A percentile compares a stretch with the other conserved stretches of the same genome.
Evolutionary conservation across 2,329 filamentous ascomycete genomes (phyloP).

Genomic region (Coleophoma eucalyptorum): DNA sequence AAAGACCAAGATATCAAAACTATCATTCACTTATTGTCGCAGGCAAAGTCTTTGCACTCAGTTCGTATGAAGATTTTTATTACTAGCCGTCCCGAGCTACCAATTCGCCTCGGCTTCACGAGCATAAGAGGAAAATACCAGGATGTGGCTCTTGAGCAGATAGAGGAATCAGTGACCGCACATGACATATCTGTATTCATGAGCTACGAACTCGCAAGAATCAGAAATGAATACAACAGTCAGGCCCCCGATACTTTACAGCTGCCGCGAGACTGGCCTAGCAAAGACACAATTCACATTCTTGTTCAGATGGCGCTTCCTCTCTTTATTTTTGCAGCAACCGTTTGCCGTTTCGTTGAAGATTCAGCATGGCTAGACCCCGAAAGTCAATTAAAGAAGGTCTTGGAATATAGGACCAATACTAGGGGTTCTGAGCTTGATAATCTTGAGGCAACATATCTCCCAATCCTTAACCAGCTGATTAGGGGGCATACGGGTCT

Average conservation of each 20-base stretch:
- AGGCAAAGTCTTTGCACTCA: constrained; percentile 8
- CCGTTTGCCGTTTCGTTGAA: constrained; percentile 19
- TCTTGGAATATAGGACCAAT: neutral
- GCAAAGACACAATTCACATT: constrained; percentile 10
- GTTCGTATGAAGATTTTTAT: constrained; percentile 31
- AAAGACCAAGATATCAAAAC: constrained; percentile 23
- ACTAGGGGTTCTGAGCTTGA: constrained; percentile 5
- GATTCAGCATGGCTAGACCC: constrained; percentile 17
- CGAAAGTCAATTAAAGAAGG: constrained; percentile 2
- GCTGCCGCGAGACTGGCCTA: constrained; percentile 9
- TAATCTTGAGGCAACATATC: constrained; percentile 8
- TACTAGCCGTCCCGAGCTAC: constrained; percentile 38
- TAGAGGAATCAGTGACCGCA: constrained; percentile 24
- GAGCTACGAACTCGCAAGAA: constrained; percentile 22
- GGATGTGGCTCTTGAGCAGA: constrained; percentile 32
- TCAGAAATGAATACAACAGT: constrained; percentile 9
- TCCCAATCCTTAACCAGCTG: neutral
- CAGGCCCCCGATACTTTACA: too few relatives aligned
- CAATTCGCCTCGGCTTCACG: constrained; percentile 32
- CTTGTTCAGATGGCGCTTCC: constrained; percentile 27
- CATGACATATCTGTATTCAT: constrained; percentile 34
- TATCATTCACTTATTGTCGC: constrained; percentile 27
- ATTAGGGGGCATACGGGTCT: neutral
- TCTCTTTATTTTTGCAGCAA: constrained; percentile 24
- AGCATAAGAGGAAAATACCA: constrained; percentile 21